Base-by-base conservation (phyloP, 2,329 filamentous ascomycete species). In the Penicillium sp. region DNA sequence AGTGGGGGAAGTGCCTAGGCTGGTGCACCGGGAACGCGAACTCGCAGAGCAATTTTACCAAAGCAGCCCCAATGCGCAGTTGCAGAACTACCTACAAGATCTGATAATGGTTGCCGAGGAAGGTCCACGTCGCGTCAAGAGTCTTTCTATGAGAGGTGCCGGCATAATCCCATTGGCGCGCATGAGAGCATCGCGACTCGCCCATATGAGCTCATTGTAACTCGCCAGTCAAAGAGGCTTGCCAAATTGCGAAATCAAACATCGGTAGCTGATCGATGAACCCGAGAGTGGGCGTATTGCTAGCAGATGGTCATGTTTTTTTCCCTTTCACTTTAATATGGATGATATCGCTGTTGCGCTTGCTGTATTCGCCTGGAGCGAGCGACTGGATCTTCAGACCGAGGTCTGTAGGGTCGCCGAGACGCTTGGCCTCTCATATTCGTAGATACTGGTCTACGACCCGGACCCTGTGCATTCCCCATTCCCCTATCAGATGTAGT, bases 341-440 rank as follows among this genome's bases (percentile, higher is more conserved):
- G 52, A 29, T 45, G 27, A 34, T 54, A 54, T 45, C 52, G 47
- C 21, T 54, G 52, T 16, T 54, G 52, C 11, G 52, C 52, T n/a
- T 50, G 47, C 18, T 54, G 52, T 7, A 54, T 42, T 7, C 52
- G 34, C 18, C 47, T 40, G 2, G 52, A 54, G 4, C 52, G 52
- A 34, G 44, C 52, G 27, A 50, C 8, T 5, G 18, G 32, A n/a
- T 54, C 47, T 27, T 45, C 46, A 1, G 47, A 44, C 18, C 47
- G 31, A 9, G 52, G 34, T 16, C 52, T 40, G 18, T 50, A 54
- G 27, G 40, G 47, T n/a, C 52, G 36, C 13, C 32, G 40, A 16
- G 27, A 38, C 8, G 38, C 22, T 16, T 54, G 52, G 18, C 24
- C 11, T 14, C 52, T 13, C 13, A 34, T 34, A 38, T 29, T 40